phyloP scores from a whole-genome alignment of 31 red algal genomes.

The Bonnemaisonia californica region DNA sequence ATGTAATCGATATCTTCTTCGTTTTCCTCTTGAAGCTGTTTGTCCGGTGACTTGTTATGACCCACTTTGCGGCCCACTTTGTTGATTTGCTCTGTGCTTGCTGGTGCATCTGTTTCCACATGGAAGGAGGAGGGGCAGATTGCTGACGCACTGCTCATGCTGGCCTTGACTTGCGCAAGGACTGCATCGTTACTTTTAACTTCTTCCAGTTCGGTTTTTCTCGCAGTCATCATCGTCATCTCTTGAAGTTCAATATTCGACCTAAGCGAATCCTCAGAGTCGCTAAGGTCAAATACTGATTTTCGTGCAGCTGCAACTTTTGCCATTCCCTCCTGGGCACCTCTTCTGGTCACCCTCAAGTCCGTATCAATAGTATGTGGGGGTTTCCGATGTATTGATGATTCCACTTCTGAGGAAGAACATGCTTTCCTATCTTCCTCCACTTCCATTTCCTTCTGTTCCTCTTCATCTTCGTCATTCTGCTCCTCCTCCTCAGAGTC shows the following conservation, averaged over 20 bases:
- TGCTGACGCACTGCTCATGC: not conserved
- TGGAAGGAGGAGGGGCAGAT: not conserved
- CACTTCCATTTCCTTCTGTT: no score
- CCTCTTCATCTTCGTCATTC: no score
- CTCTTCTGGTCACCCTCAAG: no score
- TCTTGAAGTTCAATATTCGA: no score
- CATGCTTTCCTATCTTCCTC: not conserved
- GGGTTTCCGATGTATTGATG: no score
- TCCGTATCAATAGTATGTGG: no score
- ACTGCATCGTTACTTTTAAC: not conserved
- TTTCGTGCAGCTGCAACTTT: not conserved
- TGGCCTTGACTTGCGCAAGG: not conserved
- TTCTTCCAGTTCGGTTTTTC: no score
- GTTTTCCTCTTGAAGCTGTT: not conserved
- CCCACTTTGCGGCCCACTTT: no score
- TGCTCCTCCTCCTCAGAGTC: no score
- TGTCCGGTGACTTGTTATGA: not conserved
- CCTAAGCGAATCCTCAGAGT: not conserved
- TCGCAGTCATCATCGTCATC: no score
- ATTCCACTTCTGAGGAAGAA: no score
- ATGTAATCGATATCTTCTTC: not conserved
- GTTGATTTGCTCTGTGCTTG: not conserved
- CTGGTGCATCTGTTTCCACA: not conserved
- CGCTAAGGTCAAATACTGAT: not conserved
- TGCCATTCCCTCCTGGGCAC: no score